Evolutionary conservation across 345 rosid genomes (phyloP).

Genomic region (Punica granatum): DNA sequence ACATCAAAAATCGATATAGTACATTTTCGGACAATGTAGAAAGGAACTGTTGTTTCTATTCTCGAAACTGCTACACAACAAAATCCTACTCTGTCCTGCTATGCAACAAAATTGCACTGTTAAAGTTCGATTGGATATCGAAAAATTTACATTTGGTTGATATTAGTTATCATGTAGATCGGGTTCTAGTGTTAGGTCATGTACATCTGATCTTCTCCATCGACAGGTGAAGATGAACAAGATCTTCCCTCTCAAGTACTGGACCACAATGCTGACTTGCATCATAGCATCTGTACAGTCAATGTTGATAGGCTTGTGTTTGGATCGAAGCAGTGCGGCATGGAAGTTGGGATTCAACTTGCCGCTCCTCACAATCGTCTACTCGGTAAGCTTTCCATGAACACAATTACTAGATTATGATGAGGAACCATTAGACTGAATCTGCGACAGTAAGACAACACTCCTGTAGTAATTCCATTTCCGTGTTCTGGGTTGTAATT

Average conservation of each 20-base stretch:
- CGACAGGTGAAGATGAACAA: constrained; percentile 27
- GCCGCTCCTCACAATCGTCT: constrained; percentile 33
- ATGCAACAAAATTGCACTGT: no score
- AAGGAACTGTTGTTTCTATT: no score
- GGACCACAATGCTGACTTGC: constrained; percentile 41
- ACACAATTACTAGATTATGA: neutral
- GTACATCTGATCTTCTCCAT: neutral
- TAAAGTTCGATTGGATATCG: no score
- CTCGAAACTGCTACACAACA: neutral
- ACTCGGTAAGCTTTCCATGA: constrained; percentile 19
- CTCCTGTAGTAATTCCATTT: no score
- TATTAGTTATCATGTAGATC: no score
- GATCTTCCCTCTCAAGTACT: constrained; percentile 28
- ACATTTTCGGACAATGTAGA: no score
- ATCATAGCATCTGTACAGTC: constrained; percentile 29
- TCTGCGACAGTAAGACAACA: no score
- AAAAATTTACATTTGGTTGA: no score
- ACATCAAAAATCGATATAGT: no score
- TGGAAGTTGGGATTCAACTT: constrained; percentile 39
- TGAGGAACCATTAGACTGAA: neutral
- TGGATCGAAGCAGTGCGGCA: constrained; percentile 14
- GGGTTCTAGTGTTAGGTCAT: neutral
- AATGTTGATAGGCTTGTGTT: constrained; percentile 20
- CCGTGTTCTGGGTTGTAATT: no score
- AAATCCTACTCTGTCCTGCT: no score